Base-by-base conservation (phyloP, 805 yeast species). In the Saccharomycopsis amapae region DNA sequence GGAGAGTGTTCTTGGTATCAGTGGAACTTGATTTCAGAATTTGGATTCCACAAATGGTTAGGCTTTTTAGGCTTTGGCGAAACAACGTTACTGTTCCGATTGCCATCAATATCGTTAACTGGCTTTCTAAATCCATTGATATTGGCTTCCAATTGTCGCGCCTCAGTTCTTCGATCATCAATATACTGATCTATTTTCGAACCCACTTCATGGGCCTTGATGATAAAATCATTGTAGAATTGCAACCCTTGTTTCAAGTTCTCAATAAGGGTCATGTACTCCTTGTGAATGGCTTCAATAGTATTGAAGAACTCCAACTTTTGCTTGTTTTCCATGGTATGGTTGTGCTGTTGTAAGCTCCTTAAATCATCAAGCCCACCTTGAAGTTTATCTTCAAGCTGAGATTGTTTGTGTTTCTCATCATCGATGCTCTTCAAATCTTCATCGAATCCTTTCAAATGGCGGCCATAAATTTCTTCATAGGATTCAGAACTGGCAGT, bases 241-340 rank as follows among this genome's bases (percentile, higher is more conserved):
- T 71, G 70, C 0, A 75, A 55, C 0, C 95, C 96, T 54, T 82
- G 84, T 25, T 71, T 71, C 23, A 86, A 59, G 56, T 85, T 82
- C 4, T 69, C 64, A 15, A 71, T 60, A 2, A 85, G 68, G 54
- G 82, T 85, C 24, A 69, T 60, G 55, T 68, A 81, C 40, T 74
- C 45, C 7, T 49, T 49, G 6, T 52, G 26, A 60, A 59, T 40
- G 56, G 43, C 24, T 53, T 53, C 40, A 57, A 50, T 48, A 25
- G 61, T 62, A 26, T 55, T 58, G 15, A 59, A 46, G 43, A 59
- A 62, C 22, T 58, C 31, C 28, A 54, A 75, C 4, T 66, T 60
- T 44, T 9, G 77, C 82, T 24, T 83, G 59, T 1, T 60, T 38
- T 87, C 63, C 12, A 51, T 52, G 13, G 6, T 12, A 5, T 7